These are phyloP conservation scores for Nakazawaea siamensis DNA, from an alignment of 805 yeast genomes.

Conservation along the genomic window DNA sequence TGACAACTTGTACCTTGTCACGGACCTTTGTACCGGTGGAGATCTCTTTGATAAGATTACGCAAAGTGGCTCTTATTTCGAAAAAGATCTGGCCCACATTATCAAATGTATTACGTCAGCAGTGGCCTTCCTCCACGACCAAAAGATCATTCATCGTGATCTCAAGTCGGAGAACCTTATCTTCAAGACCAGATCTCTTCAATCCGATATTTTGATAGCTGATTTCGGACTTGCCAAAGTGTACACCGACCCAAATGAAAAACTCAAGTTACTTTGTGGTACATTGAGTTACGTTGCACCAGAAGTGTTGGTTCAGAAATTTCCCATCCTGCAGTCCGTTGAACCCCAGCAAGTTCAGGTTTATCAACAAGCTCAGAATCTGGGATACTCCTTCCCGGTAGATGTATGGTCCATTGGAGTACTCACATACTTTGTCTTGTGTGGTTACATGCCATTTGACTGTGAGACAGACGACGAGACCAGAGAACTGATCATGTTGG, in stretches of 20 bases:
- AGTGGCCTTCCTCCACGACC: slow-evolving; percentile 79
- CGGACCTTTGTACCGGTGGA: slow-evolving; percentile 69
- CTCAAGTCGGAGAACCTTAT: slow-evolving; percentile 88
- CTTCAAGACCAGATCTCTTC: slow-evolving; percentile 41
- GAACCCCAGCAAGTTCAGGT: not conserved
- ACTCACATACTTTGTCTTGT: slow-evolving; percentile 64
- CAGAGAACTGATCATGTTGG: slow-evolving; percentile 64
- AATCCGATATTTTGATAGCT: slow-evolving; percentile 76
- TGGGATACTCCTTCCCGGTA: slow-evolving; percentile 60
- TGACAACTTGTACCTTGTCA: slow-evolving; percentile 49
- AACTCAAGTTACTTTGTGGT: slow-evolving; percentile 75
- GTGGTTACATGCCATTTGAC: slow-evolving; percentile 82
- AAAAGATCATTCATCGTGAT: slow-evolving; percentile 90
- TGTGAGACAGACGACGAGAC: slow-evolving; percentile 88
- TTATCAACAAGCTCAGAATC: slow-evolving; percentile 25
- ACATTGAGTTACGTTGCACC: slow-evolving; percentile 88
- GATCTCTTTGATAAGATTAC: slow-evolving; percentile 70
- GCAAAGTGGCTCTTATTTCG: slow-evolving; percentile 49
- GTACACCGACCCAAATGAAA: slow-evolving; percentile 63
- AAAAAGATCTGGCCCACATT: slow-evolving; percentile 53
- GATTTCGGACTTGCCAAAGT: slow-evolving; percentile 72
- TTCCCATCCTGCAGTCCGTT: slow-evolving; percentile 1
- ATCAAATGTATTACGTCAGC: slow-evolving; percentile 50
- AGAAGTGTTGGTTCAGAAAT: slow-evolving; percentile 40
- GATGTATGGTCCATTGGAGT: slow-evolving; percentile 85